Evolutionary conservation across 140 eudicot species (phyloP).

Genomic region (Eryngium alpinum): DNA sequence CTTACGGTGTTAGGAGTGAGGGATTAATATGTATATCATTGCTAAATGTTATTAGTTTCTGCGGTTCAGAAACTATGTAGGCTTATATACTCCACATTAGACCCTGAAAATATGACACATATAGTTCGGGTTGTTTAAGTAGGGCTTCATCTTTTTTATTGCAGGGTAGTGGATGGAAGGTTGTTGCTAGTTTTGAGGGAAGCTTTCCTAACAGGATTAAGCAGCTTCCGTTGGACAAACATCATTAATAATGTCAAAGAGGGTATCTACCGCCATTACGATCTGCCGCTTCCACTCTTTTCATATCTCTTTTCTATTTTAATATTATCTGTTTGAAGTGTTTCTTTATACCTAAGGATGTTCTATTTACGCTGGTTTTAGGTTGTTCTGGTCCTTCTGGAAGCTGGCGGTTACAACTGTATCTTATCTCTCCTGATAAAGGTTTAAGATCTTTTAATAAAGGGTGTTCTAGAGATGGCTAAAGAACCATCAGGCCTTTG

Average conservation of each 20-base stretch:
- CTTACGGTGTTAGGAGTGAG: too few relatives aligned
- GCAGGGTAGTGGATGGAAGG: conserved; percentile 97
- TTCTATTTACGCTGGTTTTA: conserved; percentile 29
- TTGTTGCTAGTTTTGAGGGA: conserved; percentile 96
- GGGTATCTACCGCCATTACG: conserved; percentile 41
- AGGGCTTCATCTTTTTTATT: not conserved
- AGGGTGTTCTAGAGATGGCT: conserved; percentile 79
- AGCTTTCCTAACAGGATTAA: conserved; percentile 91
- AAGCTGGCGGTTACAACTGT: conserved; percentile 99
- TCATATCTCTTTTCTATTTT: not conserved
- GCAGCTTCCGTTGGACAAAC: conserved; percentile 95
- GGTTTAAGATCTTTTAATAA: conserved; percentile 90
- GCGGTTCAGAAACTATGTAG: not conserved
- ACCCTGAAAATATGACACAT: not conserved
- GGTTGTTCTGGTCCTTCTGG: conserved; percentile 98
- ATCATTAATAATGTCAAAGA: conserved; percentile 85
- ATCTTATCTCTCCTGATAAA: conserved; percentile 97
- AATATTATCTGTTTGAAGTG: not conserved
- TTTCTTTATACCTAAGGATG: conserved; percentile 9
- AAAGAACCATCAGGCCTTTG: conserved; percentile 98
- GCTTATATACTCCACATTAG: not conserved
- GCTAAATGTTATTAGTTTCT: too few relatives aligned
- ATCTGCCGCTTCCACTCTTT: not conserved
- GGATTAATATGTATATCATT: too few relatives aligned
- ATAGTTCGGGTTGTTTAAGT: not conserved